A percentile compares a stretch with the other conserved stretches of the same genome.
Conservation (phyloP, 352 stramenopile genomes). For the Globisporangium abappressorium region DNA sequence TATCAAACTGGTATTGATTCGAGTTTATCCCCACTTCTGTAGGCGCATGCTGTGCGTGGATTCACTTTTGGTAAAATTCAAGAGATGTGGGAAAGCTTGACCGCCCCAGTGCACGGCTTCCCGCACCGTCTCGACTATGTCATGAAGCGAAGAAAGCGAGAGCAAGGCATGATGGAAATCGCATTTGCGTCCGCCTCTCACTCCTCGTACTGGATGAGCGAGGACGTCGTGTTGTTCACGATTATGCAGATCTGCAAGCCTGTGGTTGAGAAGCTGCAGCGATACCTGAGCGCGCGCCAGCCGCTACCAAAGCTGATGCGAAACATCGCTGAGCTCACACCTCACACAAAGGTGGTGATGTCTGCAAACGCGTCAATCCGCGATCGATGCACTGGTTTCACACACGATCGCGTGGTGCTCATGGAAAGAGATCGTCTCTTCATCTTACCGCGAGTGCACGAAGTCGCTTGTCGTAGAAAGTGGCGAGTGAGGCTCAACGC, state of each 20-base stretch:
- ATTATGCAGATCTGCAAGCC: slow-evolving; percentile 85
- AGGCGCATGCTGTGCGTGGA: slow-evolving; percentile 63
- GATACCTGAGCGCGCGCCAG: slow-evolving; percentile 74
- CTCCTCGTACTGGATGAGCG: slow-evolving; percentile 88
- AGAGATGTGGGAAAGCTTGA: slow-evolving; percentile 69
- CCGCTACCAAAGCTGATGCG: slow-evolving; percentile 73
- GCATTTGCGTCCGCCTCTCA: slow-evolving; percentile 79
- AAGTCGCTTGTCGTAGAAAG: slow-evolving; percentile 67
- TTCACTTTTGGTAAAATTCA: slow-evolving; percentile 77
- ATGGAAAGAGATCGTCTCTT: slow-evolving; percentile 71
- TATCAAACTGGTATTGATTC: neutral
- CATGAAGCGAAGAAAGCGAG: slow-evolving; percentile 66
- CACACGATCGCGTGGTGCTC: slow-evolving; percentile 69
- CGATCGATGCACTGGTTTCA: slow-evolving; percentile 75
- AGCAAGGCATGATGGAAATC: slow-evolving; percentile 87
- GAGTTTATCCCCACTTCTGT: neutral
- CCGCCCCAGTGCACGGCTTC: slow-evolving; percentile 69
- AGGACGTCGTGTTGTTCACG: slow-evolving; percentile 84
- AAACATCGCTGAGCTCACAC: slow-evolving; percentile 77
- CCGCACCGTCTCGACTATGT: slow-evolving; percentile 80
- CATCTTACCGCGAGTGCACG: slow-evolving; percentile 54
- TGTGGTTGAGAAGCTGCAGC: slow-evolving; percentile 75
- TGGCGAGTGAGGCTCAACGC: slow-evolving; percentile 62
- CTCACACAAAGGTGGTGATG: slow-evolving; percentile 59
- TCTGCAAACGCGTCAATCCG: slow-evolving; percentile 75